Percentiles rank a stretch among this genome's conserved stretches.
Conservation (phyloP, 768 basidiomycete species). For the Phlebiopsis flavidoalba region DNA sequence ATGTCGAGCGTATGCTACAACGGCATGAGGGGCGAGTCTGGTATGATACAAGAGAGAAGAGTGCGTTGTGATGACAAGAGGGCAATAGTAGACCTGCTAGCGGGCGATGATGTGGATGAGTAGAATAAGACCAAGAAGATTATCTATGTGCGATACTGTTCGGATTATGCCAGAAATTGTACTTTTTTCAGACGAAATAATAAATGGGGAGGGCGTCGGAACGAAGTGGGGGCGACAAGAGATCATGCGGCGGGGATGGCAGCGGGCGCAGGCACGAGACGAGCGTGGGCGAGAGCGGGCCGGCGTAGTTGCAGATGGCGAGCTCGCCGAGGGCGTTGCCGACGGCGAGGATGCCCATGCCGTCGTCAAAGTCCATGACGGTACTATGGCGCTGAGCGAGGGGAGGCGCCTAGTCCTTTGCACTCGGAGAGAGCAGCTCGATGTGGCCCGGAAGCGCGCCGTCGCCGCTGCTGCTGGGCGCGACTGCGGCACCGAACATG, state of each 20-base stretch:
- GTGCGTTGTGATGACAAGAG: not conserved
- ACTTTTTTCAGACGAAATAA: not conserved
- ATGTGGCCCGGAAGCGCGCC: not conserved
- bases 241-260: not conserved
- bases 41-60: not conserved
- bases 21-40: not conserved
- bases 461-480: not conserved
- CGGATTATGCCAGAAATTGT: not conserved
- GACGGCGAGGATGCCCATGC: constrained; percentile 7
- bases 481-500: not conserved
- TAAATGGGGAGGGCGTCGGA: not conserved
- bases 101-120: not conserved
- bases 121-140: not conserved
- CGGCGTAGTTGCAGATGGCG: constrained; percentile 11
- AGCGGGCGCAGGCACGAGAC: constrained; percentile 3
- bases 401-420: constrained; percentile 10
- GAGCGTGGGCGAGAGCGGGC: not conserved
- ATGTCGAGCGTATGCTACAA: not conserved
- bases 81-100: not conserved
- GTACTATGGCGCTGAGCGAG: constrained; percentile 8
- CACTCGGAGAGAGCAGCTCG: constrained; percentile 6
- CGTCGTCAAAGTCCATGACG: constrained; percentile 14
- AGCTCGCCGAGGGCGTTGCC: constrained; percentile 12
- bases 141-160: not conserved
- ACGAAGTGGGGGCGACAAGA: no score